Conservation (phyloP, 129 eudicot species). For the Gnaphalium uliginosum region DNA sequence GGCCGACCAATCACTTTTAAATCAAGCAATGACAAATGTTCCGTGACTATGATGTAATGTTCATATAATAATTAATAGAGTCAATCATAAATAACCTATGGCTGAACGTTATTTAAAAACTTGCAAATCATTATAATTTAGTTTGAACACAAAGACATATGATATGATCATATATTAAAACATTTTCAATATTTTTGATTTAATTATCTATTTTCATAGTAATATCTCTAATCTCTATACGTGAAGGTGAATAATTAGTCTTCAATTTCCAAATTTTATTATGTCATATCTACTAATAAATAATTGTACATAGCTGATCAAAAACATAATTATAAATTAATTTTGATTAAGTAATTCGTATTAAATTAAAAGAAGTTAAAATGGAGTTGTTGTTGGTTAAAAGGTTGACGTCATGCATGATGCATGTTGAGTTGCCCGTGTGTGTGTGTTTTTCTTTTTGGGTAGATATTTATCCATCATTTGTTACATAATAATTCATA, state of each 20-base stretch:
- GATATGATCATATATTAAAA: too few relatives aligned
- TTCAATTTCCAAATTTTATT: too few relatives aligned
- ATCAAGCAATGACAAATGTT: conserved; percentile 17
- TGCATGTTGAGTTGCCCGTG: neutral
- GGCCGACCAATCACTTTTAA: conserved; percentile 22
- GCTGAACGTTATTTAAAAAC: conserved; percentile 8
- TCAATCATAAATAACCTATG: neutral
- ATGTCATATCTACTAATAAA: too few relatives aligned
- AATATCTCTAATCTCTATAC: too few relatives aligned
- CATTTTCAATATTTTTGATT: too few relatives aligned
- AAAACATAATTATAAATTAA: too few relatives aligned
- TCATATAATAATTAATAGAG: neutral
- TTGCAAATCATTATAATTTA: neutral
- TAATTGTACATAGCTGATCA: too few relatives aligned
- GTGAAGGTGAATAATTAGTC: too few relatives aligned
- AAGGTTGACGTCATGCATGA: conserved; percentile 29
- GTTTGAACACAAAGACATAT: too few relatives aligned
- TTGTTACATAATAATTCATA: neutral
- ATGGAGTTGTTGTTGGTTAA: conserved; percentile 19
- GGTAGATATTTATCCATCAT: neutral
- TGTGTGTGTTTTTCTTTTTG: neutral
- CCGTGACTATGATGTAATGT: conserved; percentile 31
- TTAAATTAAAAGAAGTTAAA: too few relatives aligned
- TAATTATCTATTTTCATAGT: too few relatives aligned
- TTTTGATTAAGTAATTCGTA: too few relatives aligned